A percentile compares a stretch with the other conserved stretches of the same genome.
Conservation (phyloP, 2,329 filamentous ascomycete genomes). For the Zymoseptoria tritici region DNA sequence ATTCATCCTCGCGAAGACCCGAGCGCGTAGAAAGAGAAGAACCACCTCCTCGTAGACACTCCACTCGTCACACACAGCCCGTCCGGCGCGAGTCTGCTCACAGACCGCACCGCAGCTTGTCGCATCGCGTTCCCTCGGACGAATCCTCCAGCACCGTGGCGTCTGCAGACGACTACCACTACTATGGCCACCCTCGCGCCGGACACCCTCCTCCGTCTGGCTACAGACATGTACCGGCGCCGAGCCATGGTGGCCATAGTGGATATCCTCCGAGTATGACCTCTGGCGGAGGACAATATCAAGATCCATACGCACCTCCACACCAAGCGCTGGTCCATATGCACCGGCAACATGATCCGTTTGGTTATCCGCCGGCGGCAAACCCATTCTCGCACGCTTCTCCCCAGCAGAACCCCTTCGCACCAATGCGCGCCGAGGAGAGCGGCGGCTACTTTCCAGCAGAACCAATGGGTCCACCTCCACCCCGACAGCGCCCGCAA, state of each 20-base stretch:
- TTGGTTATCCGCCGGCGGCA: constrained; percentile 27
- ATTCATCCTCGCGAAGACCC: constrained; percentile 7
- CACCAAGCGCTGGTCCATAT: constrained; percentile 24
- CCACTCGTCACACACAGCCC: constrained; percentile 18
- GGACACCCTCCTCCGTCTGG: constrained; percentile 24
- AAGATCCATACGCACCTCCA: constrained; percentile 18
- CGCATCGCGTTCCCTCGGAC: constrained; percentile 26
- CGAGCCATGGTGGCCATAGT: constrained; percentile 23
- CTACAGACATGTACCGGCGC: constrained; percentile 25
- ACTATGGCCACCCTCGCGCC: constrained; percentile 32
- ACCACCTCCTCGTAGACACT: constrained; percentile 18
- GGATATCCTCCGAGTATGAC: constrained; percentile 25
- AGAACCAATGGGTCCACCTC: constrained; percentile 20
- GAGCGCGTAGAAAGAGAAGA: constrained; percentile 15
- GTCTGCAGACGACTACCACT: constrained; percentile 39
- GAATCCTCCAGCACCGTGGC: constrained; percentile 36
- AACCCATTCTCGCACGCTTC: constrained; percentile 33
- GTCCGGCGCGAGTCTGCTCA: constrained; percentile 14
- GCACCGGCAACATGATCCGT: constrained; percentile 27
- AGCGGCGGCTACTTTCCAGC: constrained; percentile 31
- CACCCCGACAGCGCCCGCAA: constrained; percentile 21
- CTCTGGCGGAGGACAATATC: constrained; percentile 14
- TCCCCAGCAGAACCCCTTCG: constrained; percentile 32
- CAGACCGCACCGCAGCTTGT: constrained; percentile 21
- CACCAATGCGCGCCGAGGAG: constrained; percentile 21